These are phyloP conservation scores for Pelagomonas calceolata DNA, from an alignment of 108 stramenopile species.

Conservation along the genomic window DNA sequence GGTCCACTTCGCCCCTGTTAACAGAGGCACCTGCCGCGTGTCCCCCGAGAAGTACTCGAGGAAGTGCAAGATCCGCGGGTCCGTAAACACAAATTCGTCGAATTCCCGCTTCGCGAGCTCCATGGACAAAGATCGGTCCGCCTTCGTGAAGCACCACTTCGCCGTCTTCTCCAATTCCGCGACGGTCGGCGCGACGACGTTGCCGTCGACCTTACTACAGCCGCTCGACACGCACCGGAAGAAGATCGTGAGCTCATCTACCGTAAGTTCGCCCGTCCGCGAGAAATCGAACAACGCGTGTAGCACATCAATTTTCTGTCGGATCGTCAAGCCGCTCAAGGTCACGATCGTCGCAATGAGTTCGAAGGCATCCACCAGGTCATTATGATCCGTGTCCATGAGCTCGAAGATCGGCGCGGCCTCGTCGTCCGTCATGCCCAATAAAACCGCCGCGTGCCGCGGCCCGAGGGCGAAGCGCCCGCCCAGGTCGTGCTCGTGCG, in stretches of 20 bases:
- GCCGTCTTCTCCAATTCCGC: constrained; percentile 24
- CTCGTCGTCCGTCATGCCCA: neutral
- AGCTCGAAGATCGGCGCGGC: constrained; percentile 8
- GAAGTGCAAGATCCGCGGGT: constrained; percentile 16
- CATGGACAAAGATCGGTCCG: constrained; percentile 2
- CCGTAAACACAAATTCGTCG: constrained; percentile 8
- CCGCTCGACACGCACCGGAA: constrained; percentile 23
- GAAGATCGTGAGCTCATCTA: constrained; percentile 41
- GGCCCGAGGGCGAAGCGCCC: constrained; percentile 7
- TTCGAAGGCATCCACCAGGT: constrained; percentile 43
- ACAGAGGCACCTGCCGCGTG: constrained; percentile 9
- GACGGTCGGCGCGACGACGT: constrained; percentile 5
- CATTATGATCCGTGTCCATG: constrained; percentile 32
- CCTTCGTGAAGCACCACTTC: constrained; percentile 22
- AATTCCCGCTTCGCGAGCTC: constrained; percentile 23
- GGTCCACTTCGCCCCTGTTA: neutral
- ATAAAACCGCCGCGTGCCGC: constrained; percentile 2
- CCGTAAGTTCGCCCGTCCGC: constrained; percentile 27
- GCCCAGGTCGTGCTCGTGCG: constrained; percentile 13
- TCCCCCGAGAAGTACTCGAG: constrained; percentile 18
- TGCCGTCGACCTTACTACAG: constrained; percentile 21
- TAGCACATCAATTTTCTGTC: constrained; percentile 29
- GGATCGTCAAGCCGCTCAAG: constrained; percentile 18
- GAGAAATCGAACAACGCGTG: constrained; percentile 42
- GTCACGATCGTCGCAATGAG: constrained; percentile 28